Base-by-base conservation (phyloP, 345 rosid genomes). In the Camelina sativa region DNA sequence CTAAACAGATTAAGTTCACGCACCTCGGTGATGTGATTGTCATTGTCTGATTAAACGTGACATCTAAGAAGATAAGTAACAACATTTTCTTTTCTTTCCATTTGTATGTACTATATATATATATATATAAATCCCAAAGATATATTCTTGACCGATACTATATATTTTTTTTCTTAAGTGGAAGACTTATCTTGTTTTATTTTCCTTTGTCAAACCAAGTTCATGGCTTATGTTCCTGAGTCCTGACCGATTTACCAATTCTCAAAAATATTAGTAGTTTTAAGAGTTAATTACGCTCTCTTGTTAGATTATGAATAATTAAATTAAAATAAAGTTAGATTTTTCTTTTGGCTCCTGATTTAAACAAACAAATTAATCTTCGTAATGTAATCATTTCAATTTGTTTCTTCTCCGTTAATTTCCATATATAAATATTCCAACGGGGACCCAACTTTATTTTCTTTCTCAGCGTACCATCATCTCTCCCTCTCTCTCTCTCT, bases 41-140 rank as follows among this genome's bases (percentile, higher is more conserved):
- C 30, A 28, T 47, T 71, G 67, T 66, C 17, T 44, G 58, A 61
- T 61, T 61, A 63, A 73, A 73, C 76, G 40, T 73, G 65, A 20
- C 77, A 65, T 46, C 30, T 15, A 34, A 65, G 71, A 65, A 73
- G 57, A 73, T 60, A 48, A 57, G 13, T 34, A 32, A 32, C 13
- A 32, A 0, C 4, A 11, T n/a, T 56, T 30, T 34, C 2, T 34
- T 34, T 69, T 22, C 5, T 46, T 55, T 28, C 35, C 59, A 34
- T n/a, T 32, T 7, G 10, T n/a, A 38, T 23, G n/a, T 28, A 25
- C 9, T 47, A n/a, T 47, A 7, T 43, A 25, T 3, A 23, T 23
- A 23, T 22, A 23, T 23, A 23, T 23, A 23, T 23, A 47, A 22
- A 48, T 8, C n/a, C 46, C 11, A 35, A 15, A 37, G 11, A 38